Base-by-base conservation (phyloP, 257 asterid genomes). In the Gentiana dahurica region DNA sequence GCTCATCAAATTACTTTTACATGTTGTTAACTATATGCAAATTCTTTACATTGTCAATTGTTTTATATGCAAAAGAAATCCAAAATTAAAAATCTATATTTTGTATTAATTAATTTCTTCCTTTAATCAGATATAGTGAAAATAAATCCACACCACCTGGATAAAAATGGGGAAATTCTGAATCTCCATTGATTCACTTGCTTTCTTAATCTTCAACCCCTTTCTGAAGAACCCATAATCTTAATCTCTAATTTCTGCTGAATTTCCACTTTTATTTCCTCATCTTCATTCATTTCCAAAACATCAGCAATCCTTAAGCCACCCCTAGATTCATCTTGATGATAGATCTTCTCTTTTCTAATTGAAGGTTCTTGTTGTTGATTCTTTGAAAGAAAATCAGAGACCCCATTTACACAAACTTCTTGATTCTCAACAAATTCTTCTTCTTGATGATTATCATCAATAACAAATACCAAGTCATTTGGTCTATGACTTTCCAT, bases 381-480 rank as follows among this genome's bases (percentile, higher is more conserved):
- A n/a, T 62, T 49, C 68, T 67, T 70, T 3, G 54, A 51, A 8
- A 1, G 3, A 39, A 8, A 39, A 44, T 75, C 78, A 8, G 51
- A 33, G 34, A 46, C 68, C 15, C 62, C 64, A 51, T 45, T 48
- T n/a, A 62, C 75, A 41, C 62, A 70, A 39, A 66, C 58, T 33
- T 71, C 74, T 4, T 61, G 63, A n/a, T 8, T n/a, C 35, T 36
- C 61, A 36, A 12, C 45, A 62, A 46, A 55, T 38, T 70, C 82
- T 52, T 59, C 69, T 64, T 77, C 81, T 24, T 24, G 24, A 24
- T 24, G 24, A 24, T 24, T 24, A 24, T 24, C 24, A 45, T 77
- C 86, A 6, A 78, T 75, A 55, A 71, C 77, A 53, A 77, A 39
- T 13, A 71, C 55, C 81, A 79, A 57, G 50, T 82, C 84, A 62